Evolutionary conservation across 108 stramenopile species (phyloP).

Genomic region (Nitzschia putrida): DNA sequence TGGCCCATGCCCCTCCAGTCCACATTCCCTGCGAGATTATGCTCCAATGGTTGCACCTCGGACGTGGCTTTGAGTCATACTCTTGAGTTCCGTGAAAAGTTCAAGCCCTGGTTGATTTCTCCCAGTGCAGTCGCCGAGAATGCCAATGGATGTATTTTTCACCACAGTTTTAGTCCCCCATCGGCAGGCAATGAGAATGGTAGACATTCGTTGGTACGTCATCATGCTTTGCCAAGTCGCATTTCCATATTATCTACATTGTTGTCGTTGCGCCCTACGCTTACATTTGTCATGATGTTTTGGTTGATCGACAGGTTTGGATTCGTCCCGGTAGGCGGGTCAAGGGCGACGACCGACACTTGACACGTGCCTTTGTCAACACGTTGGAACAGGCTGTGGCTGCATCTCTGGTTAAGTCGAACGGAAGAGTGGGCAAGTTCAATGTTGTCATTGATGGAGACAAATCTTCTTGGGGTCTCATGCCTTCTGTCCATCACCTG

Average conservation of each 20-base stretch:
- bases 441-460: constrained; percentile 67
- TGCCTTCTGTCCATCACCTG: constrained; percentile 49
- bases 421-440: constrained; percentile 68
- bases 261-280: no score
- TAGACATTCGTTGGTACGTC: constrained; percentile 46
- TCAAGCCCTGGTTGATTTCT: constrained; percentile 65
- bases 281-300: no score
- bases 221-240: no score
- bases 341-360: constrained; percentile 38
- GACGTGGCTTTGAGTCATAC: constrained; percentile 63
- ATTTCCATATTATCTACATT: no score
- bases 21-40: constrained; percentile 67
- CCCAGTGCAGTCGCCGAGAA: constrained; percentile 56
- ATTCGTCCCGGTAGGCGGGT: constrained; percentile 47
- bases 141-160: constrained; percentile 56
- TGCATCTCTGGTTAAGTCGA: constrained; percentile 44
- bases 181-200: constrained; percentile 13
- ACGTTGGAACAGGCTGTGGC: constrained; percentile 61
- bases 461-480: constrained; percentile 35
- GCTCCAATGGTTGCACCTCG: constrained; percentile 56
- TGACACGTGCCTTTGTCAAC: constrained; percentile 49
- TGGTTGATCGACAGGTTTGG: constrained; percentile 34
- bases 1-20: constrained; percentile 43
- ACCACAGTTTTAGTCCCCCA: constrained; percentile 55
- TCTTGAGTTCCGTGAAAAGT: constrained; percentile 71